phyloP scores from a whole-genome alignment of 306 rosid species.

The Fragaria iinumae region DNA sequence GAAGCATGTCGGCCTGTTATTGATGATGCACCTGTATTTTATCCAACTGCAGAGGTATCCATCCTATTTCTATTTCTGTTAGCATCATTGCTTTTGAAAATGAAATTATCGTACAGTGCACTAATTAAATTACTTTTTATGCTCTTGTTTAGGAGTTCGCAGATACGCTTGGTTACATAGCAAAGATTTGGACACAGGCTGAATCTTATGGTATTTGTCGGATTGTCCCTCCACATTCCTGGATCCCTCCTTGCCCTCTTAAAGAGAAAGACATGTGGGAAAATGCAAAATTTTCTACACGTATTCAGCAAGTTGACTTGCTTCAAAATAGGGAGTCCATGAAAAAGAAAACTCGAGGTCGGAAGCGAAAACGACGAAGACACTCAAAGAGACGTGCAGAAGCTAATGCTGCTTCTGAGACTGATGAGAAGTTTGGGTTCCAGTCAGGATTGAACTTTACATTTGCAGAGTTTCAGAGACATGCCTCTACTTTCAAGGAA shows the following conservation, averaged over 20 bases:
- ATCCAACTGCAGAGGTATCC: constrained; percentile 75
- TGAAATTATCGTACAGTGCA: background rate
- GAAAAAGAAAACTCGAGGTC: constrained; percentile 75
- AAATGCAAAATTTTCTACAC: constrained; percentile 70
- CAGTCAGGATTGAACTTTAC: constrained; percentile 79
- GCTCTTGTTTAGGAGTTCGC: constrained; percentile 63
- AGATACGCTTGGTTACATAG: constrained; percentile 80
- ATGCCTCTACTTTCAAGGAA: constrained; percentile 60
- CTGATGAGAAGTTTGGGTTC: constrained; percentile 82
- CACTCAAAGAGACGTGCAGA: constrained; percentile 57
- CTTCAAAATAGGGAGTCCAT: constrained; percentile 97
- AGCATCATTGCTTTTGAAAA: constrained; percentile 3
- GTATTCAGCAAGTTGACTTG: constrained; percentile 84
- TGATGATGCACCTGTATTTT: constrained; percentile 84
- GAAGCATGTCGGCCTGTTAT: constrained; percentile 74
- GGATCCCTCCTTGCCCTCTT: constrained; percentile 93
- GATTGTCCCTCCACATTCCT: constrained; percentile 87
- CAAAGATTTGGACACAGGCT: constrained; percentile 73
- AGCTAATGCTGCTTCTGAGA: constrained; percentile 49
- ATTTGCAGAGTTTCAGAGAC: constrained; percentile 57
- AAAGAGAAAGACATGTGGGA: constrained; percentile 80
- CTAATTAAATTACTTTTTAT: background rate
- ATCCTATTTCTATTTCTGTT: background rate
- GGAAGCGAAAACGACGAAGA: constrained; percentile 72
- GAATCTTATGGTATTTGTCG: constrained; percentile 88